These are phyloP conservation scores for Phytophthora pseudosyringae DNA, from an alignment of 352 stramenopile species.

Conservation along the genomic window DNA sequence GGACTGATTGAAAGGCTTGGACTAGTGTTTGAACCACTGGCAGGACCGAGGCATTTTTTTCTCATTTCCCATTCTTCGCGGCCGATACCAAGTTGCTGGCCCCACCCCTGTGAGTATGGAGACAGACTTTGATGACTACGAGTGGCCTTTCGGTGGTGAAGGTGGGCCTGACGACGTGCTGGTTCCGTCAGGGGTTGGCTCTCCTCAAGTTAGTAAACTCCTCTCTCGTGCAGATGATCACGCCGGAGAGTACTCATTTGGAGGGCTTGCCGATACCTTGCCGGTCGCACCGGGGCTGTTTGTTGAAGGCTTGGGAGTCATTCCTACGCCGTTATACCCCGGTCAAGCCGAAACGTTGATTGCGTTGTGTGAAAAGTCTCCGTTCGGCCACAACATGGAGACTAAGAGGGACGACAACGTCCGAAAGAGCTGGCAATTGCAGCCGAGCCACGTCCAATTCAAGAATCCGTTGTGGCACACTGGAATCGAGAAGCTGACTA, in stretches of 20 bases:
- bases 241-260: conserved; percentile 12
- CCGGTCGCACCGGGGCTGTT: conserved; percentile 7
- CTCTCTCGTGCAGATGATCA: conserved; percentile 2
- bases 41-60: background rate
- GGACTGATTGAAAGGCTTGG: background rate
- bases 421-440: conserved; percentile 28
- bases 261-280: conserved; percentile 12
- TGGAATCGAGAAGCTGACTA: conserved; percentile 15
- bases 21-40: background rate
- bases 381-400: conserved; percentile 21
- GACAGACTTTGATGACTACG: conserved; percentile 8
- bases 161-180: background rate
- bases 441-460: conserved; percentile 11
- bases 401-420: conserved; percentile 31
- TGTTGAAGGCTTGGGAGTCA: conserved; percentile 15
- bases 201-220: conserved; percentile 10
- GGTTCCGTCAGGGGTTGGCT: background rate
- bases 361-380: conserved; percentile 34
- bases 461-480: conserved; percentile 21
- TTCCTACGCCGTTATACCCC: conserved; percentile 14
- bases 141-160: conserved; percentile 11
- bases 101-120: background rate
- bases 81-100: background rate
- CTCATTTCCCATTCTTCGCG: background rate
- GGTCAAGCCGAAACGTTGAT: conserved; percentile 20